Base-by-base conservation (phyloP, 495 filamentous ascomycete genomes). In the Polyplosphaeria fusca region DNA sequence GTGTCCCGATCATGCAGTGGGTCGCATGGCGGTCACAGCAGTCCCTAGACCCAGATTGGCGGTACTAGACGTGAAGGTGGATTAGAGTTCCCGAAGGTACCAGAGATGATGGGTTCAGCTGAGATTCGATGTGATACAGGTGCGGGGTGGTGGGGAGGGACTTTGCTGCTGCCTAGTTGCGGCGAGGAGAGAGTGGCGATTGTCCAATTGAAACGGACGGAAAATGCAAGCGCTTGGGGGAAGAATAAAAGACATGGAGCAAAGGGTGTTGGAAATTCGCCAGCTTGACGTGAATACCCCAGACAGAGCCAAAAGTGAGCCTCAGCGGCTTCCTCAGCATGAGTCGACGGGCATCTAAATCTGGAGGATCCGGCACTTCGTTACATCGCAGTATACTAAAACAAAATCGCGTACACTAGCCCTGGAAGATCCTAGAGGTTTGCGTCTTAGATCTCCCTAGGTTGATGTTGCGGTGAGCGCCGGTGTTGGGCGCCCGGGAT, bases 391-490 rank as follows among this genome's bases (percentile, higher is more conserved):
- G 30, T 35, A 35, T 14, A 35, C 30, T 35, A 35, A 35, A 7
- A 35, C 7, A 7, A 7, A 7, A 14, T 35, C 30, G 7, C 14
- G 14, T 14, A 35, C n/a, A n/a, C n/a, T n/a, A n/a, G n/a, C n/a
- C n/a, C n/a, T n/a, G n/a, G 30, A 7, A 35, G 30, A 35, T 35
- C 30, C 30, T 35, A 14, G 7, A 14, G 7, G 7, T 14, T 35
- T 35, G 30, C 30, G 19, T 42, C 39, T 20, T 5, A 42, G 39
- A 42, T 42, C 39, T 42, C 9, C 19, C 19, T 7, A 11, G 39
- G 16, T 47, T 19, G 18, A 47, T 47, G 3, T 47, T 47, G 45
- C 45, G 45, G 45, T 47, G 45, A 47, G 45, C 23, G 45, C 45
- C 30, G 22, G 45, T n/a, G 45, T 18, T 47, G 14, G 18, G 12